Conservation (phyloP, 129 eudicot species). For the Helianthus annuus region HanXRQr2.0-SUNRISE NC_035440.2:92668143-92668642, state of each 20-base stretch:
- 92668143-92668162: not conserved
- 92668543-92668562: not conserved
- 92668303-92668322: not conserved
- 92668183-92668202: constrained; percentile 58
- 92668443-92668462: not conserved
- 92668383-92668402: not conserved
- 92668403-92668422: not conserved
- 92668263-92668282: constrained; percentile 2
- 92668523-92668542: not conserved
- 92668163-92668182: constrained; percentile 59
- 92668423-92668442: not conserved
- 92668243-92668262: constrained; percentile 19
- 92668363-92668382: not conserved
- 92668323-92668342: not conserved
- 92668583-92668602: too few relatives aligned
- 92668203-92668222: constrained; percentile 74
- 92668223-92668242: constrained; percentile 82
- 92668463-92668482: not conserved
- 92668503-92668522: constrained; percentile 6
- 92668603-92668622: too few relatives aligned
- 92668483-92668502: not conserved
- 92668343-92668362: not conserved
- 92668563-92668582: not conserved
- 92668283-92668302: not conserved
- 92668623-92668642: too few relatives aligned